Conservation (phyloP, 2,329 filamentous ascomycete genomes). For the Ascochyta rabiei region DNA sequence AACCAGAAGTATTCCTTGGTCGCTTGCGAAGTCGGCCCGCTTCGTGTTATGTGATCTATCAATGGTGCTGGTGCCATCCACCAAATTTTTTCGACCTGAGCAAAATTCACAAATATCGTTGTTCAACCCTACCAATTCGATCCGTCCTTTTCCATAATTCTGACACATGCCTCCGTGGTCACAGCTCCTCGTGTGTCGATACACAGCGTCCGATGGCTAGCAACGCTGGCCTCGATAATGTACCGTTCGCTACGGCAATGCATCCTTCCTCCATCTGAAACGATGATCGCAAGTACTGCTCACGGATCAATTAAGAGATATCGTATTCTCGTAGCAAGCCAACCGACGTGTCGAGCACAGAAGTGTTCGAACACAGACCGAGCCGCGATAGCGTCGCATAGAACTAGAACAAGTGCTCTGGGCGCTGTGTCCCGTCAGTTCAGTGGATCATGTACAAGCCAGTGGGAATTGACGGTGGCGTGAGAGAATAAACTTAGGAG, state of each 20-base stretch:
- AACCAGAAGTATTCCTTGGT: background rate
- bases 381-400: background rate
- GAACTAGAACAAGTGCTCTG: background rate
- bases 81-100: background rate
- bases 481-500: background rate
- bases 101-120: background rate
- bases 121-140: background rate
- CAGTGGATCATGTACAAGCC: background rate
- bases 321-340: no score
- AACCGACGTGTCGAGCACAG: background rate
- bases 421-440: background rate
- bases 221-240: background rate
- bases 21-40: conserved; percentile 5
- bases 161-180: background rate
- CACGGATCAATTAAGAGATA: background rate
- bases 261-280: background rate
- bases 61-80: background rate
- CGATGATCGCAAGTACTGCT: background rate
- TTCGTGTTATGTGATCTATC: background rate
- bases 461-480: background rate
- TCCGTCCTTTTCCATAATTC: background rate
- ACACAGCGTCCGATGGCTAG: background rate
- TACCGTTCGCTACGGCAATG: background rate
- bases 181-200: background rate
- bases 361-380: background rate